Percentiles rank a stretch among this genome's conserved stretches.
phyloP scores from a whole-genome alignment of 495 filamentous ascomycete species.

The Penicillium cinerascens region DNA sequence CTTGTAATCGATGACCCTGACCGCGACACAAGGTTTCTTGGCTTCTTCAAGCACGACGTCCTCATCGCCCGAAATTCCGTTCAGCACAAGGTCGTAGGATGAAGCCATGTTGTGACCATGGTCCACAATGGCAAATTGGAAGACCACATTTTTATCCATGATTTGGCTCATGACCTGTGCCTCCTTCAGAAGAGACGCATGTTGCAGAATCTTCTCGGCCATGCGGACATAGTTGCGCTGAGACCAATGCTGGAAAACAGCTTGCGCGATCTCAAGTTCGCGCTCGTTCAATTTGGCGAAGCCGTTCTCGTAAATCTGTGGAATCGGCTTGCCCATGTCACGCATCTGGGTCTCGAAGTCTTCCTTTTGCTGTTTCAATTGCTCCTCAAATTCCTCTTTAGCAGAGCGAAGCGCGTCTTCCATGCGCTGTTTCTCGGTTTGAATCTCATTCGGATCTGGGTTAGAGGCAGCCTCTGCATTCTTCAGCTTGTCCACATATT shows the following conservation, averaged over 20 bases:
- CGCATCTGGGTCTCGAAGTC: constrained; percentile 69
- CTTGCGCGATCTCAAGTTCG: constrained; percentile 67
- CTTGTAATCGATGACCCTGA: constrained; percentile 90
- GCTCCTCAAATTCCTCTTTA: constrained; percentile 82
- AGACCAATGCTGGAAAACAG: constrained; percentile 70
- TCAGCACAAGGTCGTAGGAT: constrained; percentile 93
- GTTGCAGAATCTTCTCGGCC: constrained; percentile 87
- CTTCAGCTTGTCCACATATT: constrained; percentile 77
- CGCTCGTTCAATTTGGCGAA: constrained; percentile 60
- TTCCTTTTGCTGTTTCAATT: constrained; percentile 70
- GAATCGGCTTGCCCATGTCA: constrained; percentile 53
- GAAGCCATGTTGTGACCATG: constrained; percentile 84
- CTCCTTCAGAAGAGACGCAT: constrained; percentile 86
- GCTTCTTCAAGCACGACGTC: constrained; percentile 78
- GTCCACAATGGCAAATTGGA: constrained; percentile 92
- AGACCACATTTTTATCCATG: constrained; percentile 89
- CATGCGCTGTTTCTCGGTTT: constrained; percentile 81
- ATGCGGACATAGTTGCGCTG: constrained; percentile 85
- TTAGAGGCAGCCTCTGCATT: constrained; percentile 68
- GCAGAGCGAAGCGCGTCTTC: constrained; percentile 72
- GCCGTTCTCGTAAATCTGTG: constrained; percentile 46
- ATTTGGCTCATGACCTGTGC: constrained; percentile 97
- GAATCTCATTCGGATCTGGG: constrained; percentile 79
- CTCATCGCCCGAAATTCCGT: constrained; percentile 86
- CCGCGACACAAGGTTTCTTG: constrained; percentile 84